Percentiles rank a stretch among this genome's conserved stretches.
phyloP scores from a whole-genome alignment of 164 flowering plant genomes.

The Tetracentron sinense region DNA sequence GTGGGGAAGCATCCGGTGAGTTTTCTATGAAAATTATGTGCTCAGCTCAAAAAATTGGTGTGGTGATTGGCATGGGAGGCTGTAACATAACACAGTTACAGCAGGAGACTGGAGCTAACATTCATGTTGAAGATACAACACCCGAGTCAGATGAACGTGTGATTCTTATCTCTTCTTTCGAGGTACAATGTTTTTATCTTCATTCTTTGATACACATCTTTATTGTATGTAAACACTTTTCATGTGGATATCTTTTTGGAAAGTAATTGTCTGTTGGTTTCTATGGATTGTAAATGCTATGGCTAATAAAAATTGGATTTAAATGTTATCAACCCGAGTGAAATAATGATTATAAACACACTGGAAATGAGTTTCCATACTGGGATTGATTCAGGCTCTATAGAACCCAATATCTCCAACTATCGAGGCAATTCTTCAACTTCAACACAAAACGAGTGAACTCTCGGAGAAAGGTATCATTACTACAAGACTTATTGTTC shows the following conservation, averaged over 20 bases:
- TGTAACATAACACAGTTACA: constrained; percentile 49
- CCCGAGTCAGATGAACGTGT: constrained; percentile 52
- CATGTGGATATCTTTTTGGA: not conserved
- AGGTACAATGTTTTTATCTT: constrained; percentile 41
- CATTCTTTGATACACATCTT: no score
- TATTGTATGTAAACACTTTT: no score
- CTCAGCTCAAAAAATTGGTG: constrained; percentile 55
- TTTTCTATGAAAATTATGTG: constrained; percentile 69
- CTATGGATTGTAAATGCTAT: no score
- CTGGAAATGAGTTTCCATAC: constrained; percentile 6
- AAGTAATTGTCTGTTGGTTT: no score
- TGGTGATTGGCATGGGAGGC: constrained; percentile 81
- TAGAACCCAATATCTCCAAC: constrained; percentile 67
- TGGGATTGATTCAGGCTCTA: constrained; percentile 43
- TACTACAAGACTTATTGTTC: constrained; percentile 63
- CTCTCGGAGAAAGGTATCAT: constrained; percentile 43
- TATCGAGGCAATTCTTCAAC: constrained; percentile 64
- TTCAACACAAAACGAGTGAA: constrained; percentile 55
- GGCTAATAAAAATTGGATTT: no score
- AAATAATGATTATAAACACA: constrained; percentile 2
- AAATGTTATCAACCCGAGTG: not conserved
- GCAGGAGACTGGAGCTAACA: constrained; percentile 60
- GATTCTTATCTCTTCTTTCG: constrained; percentile 57
- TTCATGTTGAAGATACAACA: constrained; percentile 51
- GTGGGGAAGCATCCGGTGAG: constrained; percentile 43